phyloP scores from a whole-genome alignment of 306 rosid species.

The Acacia crassicarpa region DNA sequence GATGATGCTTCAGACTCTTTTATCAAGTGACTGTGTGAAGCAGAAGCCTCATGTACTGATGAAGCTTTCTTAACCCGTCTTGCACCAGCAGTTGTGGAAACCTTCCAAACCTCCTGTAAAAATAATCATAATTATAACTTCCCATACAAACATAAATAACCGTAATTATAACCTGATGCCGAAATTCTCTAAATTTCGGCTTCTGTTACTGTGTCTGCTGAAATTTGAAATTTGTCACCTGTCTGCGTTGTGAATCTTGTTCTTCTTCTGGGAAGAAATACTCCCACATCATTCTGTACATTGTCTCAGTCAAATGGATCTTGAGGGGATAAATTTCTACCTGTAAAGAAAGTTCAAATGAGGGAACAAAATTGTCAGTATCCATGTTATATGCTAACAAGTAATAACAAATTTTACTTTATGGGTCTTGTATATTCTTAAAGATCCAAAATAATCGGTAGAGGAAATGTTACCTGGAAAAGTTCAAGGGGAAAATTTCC shows the following conservation, averaged over 20 bases:
- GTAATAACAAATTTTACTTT: not conserved
- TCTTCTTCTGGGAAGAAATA: slow-evolving; percentile 97
- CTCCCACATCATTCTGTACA: slow-evolving; percentile 99
- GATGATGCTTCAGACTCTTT: slow-evolving; percentile 71
- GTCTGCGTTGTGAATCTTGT: slow-evolving; percentile 96
- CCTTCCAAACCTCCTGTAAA: slow-evolving; percentile 95
- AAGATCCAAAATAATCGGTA: slow-evolving; percentile 13
- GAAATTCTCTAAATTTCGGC: slow-evolving; percentile 17
- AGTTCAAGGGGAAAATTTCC: slow-evolving; percentile 90
- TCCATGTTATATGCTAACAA: slow-evolving; percentile 5
- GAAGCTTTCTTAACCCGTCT: slow-evolving; percentile 86
- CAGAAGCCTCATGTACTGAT: slow-evolving; percentile 56
- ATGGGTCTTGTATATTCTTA: slow-evolving; percentile 2
- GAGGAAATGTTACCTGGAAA: slow-evolving; percentile 60
- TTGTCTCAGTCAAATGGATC: slow-evolving; percentile 95
- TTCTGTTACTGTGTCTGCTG: slow-evolving; percentile 6
- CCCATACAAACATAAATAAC: slow-evolving; percentile 28
- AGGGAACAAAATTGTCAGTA: slow-evolving; percentile 22
- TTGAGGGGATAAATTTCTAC: slow-evolving; percentile 94
- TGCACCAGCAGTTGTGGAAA: slow-evolving; percentile 92
- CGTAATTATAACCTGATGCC: slow-evolving; percentile 16
- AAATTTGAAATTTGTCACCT: slow-evolving; percentile 51
- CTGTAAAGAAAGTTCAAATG: slow-evolving; percentile 41
- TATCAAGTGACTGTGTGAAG: slow-evolving; percentile 57
- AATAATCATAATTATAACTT: slow-evolving; percentile 29